A percentile compares a stretch with the other conserved stretches of the same genome.
These are phyloP conservation scores for Solanum sitiens DNA, from an alignment of 257 asterid genomes.

Conservation along the genomic window DNA sequence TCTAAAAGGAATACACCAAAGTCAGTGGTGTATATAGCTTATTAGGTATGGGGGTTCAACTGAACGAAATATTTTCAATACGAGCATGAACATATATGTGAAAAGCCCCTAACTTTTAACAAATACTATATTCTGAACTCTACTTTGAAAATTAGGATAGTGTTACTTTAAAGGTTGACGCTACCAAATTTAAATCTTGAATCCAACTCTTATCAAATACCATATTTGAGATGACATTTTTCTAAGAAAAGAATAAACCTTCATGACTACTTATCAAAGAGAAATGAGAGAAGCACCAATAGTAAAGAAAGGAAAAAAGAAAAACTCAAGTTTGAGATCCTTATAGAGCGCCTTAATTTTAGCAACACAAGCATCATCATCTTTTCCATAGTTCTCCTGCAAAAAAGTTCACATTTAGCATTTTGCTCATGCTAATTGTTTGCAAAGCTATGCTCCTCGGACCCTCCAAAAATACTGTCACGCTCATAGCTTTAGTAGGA, in stretches of 20 bases:
- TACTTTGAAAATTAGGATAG: neutral
- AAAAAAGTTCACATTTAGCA: neutral
- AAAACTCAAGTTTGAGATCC: slow-evolving; percentile 26
- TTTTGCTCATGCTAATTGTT: neutral
- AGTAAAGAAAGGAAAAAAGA: neutral
- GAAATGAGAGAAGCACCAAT: neutral
- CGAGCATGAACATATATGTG: no score
- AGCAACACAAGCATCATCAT: no score
- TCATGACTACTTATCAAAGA: neutral
- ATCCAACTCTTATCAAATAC: no score
- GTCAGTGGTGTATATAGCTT: neutral
- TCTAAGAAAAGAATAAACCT: neutral
- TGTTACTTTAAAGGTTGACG: neutral
- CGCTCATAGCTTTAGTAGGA: neutral
- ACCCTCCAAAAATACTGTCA: neutral
- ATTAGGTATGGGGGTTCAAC: neutral
- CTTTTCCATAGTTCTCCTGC: no score
- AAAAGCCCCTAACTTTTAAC: no score
- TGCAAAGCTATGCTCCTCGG: neutral
- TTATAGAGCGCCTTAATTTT: no score
- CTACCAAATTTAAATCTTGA: neutral
- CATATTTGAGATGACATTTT: no score
- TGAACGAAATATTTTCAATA: neutral
- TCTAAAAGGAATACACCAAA: neutral
- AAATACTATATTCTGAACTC: neutral